phyloP scores from a whole-genome alignment of 257 asterid genomes.

The Agastache rugosa region DNA sequence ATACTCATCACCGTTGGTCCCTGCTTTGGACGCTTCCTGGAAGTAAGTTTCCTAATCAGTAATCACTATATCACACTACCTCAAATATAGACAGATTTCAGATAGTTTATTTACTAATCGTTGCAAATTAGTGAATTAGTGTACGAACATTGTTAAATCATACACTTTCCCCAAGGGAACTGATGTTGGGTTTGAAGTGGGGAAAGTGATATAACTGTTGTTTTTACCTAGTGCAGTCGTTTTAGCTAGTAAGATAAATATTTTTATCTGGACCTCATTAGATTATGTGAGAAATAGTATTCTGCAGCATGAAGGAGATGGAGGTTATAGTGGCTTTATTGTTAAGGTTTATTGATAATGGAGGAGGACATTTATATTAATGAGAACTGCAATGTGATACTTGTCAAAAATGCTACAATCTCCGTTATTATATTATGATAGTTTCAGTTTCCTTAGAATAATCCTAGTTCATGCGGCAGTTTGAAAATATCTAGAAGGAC shows the following conservation, averaged over 20 bases:
- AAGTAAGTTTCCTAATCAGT: slow-evolving; percentile 52
- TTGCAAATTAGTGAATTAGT: not conserved
- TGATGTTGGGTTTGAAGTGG: not conserved
- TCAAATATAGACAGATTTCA: not conserved
- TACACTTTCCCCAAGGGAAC: not conserved
- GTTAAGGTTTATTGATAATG: not conserved
- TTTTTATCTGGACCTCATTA: not conserved
- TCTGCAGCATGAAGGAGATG: not conserved
- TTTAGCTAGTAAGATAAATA: not conserved
- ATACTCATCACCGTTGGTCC: slow-evolving; percentile 28
- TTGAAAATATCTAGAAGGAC: not conserved
- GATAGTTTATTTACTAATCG: not conserved
- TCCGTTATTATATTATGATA: not conserved
- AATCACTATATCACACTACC: slow-evolving; percentile 1
- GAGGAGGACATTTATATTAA: not conserved
- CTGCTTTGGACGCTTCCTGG: slow-evolving; percentile 63
- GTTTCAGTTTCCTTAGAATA: not conserved
- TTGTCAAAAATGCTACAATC: not conserved
- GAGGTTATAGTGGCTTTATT: not conserved
- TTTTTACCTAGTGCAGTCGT: not conserved
- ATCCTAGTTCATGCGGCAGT: not conserved
- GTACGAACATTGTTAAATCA: not conserved
- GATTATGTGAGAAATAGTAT: not conserved
- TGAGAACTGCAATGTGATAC: not conserved
- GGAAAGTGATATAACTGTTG: not conserved